Evolutionary conservation across 2,329 filamentous ascomycete species (phyloP).

Genomic region (Byssoonygena ceratinophila): DNA sequence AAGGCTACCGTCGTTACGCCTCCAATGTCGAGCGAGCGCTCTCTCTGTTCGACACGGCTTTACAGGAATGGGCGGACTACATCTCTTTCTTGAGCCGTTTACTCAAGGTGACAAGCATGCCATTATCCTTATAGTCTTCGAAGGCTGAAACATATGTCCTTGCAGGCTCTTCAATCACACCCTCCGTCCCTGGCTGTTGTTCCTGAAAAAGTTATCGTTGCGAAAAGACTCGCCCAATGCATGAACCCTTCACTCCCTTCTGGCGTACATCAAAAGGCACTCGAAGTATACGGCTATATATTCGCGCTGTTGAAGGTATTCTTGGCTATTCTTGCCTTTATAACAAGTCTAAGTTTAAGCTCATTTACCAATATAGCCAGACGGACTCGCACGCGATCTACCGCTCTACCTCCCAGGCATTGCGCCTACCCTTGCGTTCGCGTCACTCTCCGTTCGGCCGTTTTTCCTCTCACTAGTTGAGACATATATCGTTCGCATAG

Average conservation of each 20-base stretch:
- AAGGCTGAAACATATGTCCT: conserved; percentile 3
- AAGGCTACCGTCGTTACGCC: conserved; percentile 76
- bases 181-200: conserved; percentile 61
- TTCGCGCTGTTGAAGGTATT: conserved; percentile 71
- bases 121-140: not conserved
- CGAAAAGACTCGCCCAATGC: conserved; percentile 88
- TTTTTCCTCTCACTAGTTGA: conserved; percentile 78
- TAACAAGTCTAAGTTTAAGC: not conserved
- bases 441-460: conserved; percentile 79
- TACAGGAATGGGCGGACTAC: conserved; percentile 99
- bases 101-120: conserved; percentile 55
- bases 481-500: conserved; percentile 61
- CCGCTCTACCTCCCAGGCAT: conserved; percentile 82
- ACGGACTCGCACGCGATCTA: conserved; percentile 70
- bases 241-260: conserved; percentile 87
- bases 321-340: no score
- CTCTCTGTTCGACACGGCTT: conserved; percentile 76
- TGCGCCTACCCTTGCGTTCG: conserved; percentile 81
- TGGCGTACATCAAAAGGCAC: conserved; percentile 91
- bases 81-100: conserved; percentile 91
- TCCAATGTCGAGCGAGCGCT: conserved; percentile 77
- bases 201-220: conserved; percentile 70
- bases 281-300: conserved; percentile 86
- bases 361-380: conserved; percentile 36
- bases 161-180: conserved; percentile 74